Evolutionary conservation across 225 moss, liverwort and hornwort species (phyloP).

Genomic region (Ulota crispa): DNA sequence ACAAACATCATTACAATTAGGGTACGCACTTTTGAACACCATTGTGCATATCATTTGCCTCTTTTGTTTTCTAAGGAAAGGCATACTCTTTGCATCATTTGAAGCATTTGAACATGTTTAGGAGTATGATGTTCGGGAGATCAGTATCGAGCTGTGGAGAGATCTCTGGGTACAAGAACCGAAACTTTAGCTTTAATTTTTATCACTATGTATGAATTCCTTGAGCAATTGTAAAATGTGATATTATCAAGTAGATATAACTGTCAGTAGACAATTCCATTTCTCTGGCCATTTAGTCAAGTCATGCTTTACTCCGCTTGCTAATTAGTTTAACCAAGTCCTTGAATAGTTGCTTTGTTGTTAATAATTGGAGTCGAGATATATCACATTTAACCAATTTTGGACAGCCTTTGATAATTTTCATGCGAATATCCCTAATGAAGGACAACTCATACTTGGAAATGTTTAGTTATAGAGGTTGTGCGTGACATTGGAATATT

Average conservation of each 20-base stretch:
- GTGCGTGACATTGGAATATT: too few relatives aligned
- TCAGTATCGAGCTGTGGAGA: background rate
- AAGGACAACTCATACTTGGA: too few relatives aligned
- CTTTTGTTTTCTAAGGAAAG: background rate
- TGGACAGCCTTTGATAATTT: too few relatives aligned
- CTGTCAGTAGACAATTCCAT: background rate
- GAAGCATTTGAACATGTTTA: background rate
- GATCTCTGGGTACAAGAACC: background rate
- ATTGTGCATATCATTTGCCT: background rate
- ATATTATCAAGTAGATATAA: background rate
- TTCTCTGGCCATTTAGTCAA: background rate
- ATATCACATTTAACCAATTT: too few relatives aligned
- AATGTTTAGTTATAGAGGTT: too few relatives aligned
- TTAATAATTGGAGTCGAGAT: background rate
- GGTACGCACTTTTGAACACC: constrained; percentile 41
- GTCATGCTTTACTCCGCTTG: background rate
- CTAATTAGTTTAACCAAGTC: background rate
- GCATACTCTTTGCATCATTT: background rate
- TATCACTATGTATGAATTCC: background rate
- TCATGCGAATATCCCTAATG: too few relatives aligned
- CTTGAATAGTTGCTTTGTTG: background rate
- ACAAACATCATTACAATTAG: constrained; percentile 73
- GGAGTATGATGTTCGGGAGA: background rate
- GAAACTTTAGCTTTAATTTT: background rate
- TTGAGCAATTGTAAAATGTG: background rate